phyloP scores from a whole-genome alignment of 208 protist species.

The Herpetomonas muscarum region DNA sequence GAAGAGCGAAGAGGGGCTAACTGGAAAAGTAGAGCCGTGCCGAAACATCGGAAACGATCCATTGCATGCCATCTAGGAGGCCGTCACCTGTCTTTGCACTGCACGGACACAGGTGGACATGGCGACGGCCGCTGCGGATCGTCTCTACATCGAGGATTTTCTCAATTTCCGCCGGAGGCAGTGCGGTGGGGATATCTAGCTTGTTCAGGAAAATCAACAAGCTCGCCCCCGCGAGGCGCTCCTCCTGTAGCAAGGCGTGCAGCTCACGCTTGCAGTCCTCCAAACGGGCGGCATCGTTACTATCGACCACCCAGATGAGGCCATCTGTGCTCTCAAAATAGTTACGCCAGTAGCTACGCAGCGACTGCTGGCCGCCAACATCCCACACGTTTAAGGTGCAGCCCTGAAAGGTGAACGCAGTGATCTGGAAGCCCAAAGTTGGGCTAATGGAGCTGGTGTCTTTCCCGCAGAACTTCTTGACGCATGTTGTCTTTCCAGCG shows the following conservation, averaged over 20 bases:
- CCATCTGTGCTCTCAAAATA: slow-evolving; percentile 97
- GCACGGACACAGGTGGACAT: slow-evolving; percentile 95
- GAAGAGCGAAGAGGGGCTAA: slow-evolving; percentile 6
- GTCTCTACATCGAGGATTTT: slow-evolving; percentile 66
- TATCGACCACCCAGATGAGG: slow-evolving; percentile 97
- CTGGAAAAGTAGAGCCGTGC: slow-evolving; percentile 83
- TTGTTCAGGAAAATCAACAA: slow-evolving; percentile 99
- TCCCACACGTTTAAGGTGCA: slow-evolving; percentile 99
- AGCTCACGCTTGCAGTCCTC: slow-evolving; percentile 96
- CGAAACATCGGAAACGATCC: slow-evolving; percentile 98
- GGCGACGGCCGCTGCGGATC: slow-evolving; percentile 77
- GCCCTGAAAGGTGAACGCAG: slow-evolving; percentile 94
- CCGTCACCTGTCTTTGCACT: slow-evolving; percentile 95
- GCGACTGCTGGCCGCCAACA: slow-evolving; percentile 99
- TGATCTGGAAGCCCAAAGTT: slow-evolving; percentile 99
- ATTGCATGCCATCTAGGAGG: slow-evolving; percentile 97
- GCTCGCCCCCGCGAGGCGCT: slow-evolving; percentile 97
- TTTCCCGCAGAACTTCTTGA: slow-evolving; percentile 99
- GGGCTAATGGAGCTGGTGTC: slow-evolving; percentile 97
- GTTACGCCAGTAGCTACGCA: slow-evolving; percentile 98
- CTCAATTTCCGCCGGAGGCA: slow-evolving; percentile 64
- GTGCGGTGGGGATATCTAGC: slow-evolving; percentile 94
- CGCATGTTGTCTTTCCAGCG: slow-evolving; percentile 99
- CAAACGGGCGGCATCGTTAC: slow-evolving; percentile 86
- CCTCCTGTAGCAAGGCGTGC: slow-evolving; percentile 91